Evolutionary conservation across 441 rosid genomes (phyloP).

Genomic region (Jatropha podagrica): DNA sequence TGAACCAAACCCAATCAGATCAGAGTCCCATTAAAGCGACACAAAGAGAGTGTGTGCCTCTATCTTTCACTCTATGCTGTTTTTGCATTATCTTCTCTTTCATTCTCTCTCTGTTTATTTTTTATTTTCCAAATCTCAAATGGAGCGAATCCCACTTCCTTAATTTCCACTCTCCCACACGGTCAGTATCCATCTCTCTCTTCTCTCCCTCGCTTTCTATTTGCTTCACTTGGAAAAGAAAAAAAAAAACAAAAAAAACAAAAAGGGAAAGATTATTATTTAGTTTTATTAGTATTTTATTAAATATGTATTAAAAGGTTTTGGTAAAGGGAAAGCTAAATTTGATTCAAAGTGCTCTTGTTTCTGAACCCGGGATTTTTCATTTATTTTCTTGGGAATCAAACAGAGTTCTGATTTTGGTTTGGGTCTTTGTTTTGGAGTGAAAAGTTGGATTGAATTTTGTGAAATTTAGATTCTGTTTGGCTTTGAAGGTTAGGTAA

Average conservation of each 20-base stretch:
- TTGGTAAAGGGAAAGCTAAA: not conserved
- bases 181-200: not conserved
- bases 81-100: not conserved
- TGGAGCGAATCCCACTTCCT: not conserved
- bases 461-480: not conserved
- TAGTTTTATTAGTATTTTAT: not conserved
- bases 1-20: not conserved
- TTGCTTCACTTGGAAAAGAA: conserved; percentile 34
- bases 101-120: not conserved
- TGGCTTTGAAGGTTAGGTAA: conserved; percentile 13
- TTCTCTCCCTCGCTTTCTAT: conserved; percentile 19
- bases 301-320: not conserved
- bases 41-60: not conserved
- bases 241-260: not conserved
- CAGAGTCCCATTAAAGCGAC: conserved; percentile 2
- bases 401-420: no score
- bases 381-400: not conserved
- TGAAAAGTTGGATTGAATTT: not conserved
- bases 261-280: no score
- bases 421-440: not conserved
- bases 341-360: not conserved
- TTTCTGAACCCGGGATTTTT: not conserved
- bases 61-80: not conserved
- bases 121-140: not conserved
- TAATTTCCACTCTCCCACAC: conserved; percentile 7